Base-by-base conservation (phyloP, 371 early-diverging fungal genomes). In the Apophysomyces variabilis region DNA sequence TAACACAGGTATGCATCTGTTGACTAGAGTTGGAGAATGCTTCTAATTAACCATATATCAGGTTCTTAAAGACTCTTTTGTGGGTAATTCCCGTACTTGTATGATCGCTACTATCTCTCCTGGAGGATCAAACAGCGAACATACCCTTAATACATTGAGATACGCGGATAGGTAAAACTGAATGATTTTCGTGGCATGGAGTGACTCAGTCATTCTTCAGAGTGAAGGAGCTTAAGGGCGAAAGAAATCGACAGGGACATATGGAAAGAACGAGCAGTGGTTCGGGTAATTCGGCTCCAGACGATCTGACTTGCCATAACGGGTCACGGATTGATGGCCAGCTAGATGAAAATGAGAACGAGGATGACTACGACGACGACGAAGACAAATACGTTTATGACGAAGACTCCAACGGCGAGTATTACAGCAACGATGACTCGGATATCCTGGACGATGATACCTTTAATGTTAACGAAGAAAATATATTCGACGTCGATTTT, bases 61-160 rank as follows among this genome's bases (percentile, higher is more conserved):
- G 85, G 95, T 98, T 5, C 78, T 99, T 41, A 99, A 98, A 74
- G 98, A 98, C 77, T 96, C 98, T 12, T 96, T 99, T 77, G 90
- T 98, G 60, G 99, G 99, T 18, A 93, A 96, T 70, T 96, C 98
- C 18, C 88, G 94, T 16, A 97, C 99, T 0, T 96, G 96, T 71
- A 95, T 99, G 96, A 92, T 99, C 60, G 99, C 98, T 1, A 99
- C 98, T 2, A 90, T 99, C 32, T 94, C 96, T 13, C 98, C 99
- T 7, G 92, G 92, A 63, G 87, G 87, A 37, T 85, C 90, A 38
- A 97, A 96, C 84, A 90, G 93, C 69, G 99, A 99, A 67, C 98
- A 99, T 74, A 94, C 99, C 0, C 84, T 99, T 36, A 99, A 99
- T 73, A 99, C 99, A 5, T 82, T 99, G 45, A 89, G 99, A 61